phyloP scores from a whole-genome alignment of 225 moss, liverwort and hornwort species.

The Climacium dendroides region DNA sequence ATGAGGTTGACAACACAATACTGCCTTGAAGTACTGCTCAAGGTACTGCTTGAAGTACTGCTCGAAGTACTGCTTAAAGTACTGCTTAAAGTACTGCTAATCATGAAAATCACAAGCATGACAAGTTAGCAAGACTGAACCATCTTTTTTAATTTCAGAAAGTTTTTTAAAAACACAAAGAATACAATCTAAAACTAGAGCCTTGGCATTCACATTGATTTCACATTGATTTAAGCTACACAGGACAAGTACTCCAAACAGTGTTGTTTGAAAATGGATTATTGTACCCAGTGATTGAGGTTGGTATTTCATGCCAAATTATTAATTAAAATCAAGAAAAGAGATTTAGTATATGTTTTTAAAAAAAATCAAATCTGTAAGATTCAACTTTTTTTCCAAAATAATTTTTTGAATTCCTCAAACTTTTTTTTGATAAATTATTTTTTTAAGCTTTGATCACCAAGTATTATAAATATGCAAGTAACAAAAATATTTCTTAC shows the following conservation, averaged over 20 bases:
- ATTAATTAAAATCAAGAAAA: background rate
- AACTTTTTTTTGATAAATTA: no score
- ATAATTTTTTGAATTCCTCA: no score
- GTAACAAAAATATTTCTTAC: background rate
- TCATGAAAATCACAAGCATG: no score
- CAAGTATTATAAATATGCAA: background rate
- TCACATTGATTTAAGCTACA: background rate
- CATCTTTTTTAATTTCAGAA: background rate
- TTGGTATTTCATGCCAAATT: background rate
- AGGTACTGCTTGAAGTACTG: background rate
- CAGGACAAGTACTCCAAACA: background rate
- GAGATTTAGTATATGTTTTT: no score
- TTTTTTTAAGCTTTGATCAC: no score
- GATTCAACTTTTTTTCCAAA: background rate
- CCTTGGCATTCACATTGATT: background rate
- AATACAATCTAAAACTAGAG: background rate
- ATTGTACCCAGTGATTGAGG: accelerated
- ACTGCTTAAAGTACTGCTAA: no score
- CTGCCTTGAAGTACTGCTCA: no score
- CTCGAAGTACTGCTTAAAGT: no score
- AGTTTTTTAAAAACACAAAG: background rate
- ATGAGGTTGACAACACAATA: background rate
- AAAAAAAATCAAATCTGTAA: no score
- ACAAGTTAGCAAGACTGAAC: no score
- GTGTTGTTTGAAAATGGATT: background rate